Percentiles rank a stretch among this genome's conserved stretches.
phyloP scores from a whole-genome alignment of 345 rosid species.

The Eucalyptus cloeziana region DNA sequence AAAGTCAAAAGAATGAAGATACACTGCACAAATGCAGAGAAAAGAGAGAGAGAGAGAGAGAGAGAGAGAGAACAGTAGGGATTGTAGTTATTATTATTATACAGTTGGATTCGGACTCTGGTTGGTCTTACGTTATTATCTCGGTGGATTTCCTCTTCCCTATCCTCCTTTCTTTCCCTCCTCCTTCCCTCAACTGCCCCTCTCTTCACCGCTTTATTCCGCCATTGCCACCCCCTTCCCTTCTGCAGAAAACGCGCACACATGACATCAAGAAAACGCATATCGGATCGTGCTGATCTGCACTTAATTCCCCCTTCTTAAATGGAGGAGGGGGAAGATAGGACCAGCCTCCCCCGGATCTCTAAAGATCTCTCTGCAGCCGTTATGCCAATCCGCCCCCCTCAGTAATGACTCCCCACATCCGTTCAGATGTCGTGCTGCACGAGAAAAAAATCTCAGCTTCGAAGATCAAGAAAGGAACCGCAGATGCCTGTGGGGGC shows the following conservation, averaged over 20 bases:
- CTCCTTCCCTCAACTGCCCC: neutral
- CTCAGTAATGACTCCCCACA: neutral
- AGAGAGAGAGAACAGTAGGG: neutral
- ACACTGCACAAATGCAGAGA: neutral
- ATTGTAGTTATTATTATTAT: neutral
- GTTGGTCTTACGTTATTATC: constrained; percentile 32
- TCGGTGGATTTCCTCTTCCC: neutral
- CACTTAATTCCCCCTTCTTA: neutral
- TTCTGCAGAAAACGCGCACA: neutral
- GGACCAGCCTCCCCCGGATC: neutral
- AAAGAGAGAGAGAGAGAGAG: neutral
- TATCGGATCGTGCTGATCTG: neutral
- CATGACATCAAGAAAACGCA: neutral
- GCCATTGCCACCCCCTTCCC: neutral
- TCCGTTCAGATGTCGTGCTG: neutral
- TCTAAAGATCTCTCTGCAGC: neutral
- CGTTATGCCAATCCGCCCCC: neutral
- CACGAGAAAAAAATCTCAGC: neutral
- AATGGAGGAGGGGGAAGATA: neutral
- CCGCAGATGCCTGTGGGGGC: neutral
- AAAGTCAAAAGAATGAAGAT: neutral
- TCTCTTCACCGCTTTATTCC: neutral
- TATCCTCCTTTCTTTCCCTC: neutral
- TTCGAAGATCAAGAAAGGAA: neutral
- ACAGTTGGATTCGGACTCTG: constrained; percentile 5